Percentiles rank a stretch among this genome's conserved stretches.
Evolutionary conservation across 106 monocot species (phyloP).

Genomic region (Platanthera zijinensis): DNA sequence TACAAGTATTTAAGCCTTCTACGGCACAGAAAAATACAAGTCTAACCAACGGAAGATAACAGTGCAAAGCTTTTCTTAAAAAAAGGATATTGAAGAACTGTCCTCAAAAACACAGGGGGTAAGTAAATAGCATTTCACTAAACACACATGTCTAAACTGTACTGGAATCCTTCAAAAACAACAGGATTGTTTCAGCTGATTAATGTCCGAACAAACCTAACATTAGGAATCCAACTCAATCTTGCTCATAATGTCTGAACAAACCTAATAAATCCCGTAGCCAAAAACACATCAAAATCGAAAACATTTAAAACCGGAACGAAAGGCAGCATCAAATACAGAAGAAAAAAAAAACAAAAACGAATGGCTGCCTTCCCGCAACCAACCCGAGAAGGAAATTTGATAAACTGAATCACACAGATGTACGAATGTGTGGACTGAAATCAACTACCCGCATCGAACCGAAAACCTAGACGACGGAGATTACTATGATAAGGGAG

Average conservation of each 20-base stretch:
- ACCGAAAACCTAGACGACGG: neutral
- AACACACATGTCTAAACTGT: neutral
- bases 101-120: neutral
- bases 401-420: neutral
- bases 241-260: neutral
- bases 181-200: neutral
- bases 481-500: neutral
- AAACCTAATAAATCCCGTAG: neutral
- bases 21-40: neutral
- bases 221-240: neutral
- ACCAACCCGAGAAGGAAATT: neutral
- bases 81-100: neutral
- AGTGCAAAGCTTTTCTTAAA: neutral
- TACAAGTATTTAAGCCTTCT: neutral
- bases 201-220: neutral
- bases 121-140: neutral
- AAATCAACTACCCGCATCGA: conserved; percentile 8
- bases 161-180: neutral
- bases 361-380: neutral
- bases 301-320: neutral
- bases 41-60: neutral
- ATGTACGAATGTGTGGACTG: conserved; percentile 1
- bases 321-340: neutral
- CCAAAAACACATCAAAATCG: neutral
- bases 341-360: neutral